A percentile compares a stretch with the other conserved stretches of the same genome.
Evolutionary conservation across 2,329 filamentous ascomycete genomes (phyloP).

Genomic region (Helminthosporium solani): DNA sequence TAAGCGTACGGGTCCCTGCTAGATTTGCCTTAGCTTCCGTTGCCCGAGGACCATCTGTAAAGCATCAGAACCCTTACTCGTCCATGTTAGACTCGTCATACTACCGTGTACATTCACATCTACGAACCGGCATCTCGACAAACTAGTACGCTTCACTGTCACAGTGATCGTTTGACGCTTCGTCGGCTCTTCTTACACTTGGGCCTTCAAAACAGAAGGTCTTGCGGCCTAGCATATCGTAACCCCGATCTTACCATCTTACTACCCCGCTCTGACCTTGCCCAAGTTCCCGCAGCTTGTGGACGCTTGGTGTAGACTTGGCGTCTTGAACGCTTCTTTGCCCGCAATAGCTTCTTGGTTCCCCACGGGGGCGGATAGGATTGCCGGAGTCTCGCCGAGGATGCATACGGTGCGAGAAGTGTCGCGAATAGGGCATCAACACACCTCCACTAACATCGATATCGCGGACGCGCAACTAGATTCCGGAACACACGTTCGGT

Average conservation of each 20-base stretch:
- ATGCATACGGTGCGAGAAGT: background rate
- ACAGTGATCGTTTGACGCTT: background rate
- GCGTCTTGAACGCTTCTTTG: conserved; percentile 1
- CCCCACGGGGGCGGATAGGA: too few species aligned
- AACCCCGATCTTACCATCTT: background rate
- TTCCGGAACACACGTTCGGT: too few species aligned
- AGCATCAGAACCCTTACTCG: background rate
- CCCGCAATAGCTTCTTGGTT: background rate
- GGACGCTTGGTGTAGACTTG: conserved; percentile 7
- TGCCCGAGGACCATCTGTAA: background rate
- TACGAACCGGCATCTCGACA: too few species aligned
- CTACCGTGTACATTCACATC: too few species aligned
- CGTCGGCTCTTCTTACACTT: background rate
- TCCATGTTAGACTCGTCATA: too few species aligned
- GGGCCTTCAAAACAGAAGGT: background rate
- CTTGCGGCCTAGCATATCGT: background rate
- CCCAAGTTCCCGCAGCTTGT: conserved; percentile 3
- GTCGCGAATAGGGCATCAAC: too few species aligned
- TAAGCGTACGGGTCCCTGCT: background rate
- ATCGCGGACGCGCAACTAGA: too few species aligned
- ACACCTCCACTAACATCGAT: too few species aligned
- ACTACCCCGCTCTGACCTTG: conserved; percentile 1
- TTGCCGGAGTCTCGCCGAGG: background rate
- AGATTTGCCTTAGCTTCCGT: background rate
- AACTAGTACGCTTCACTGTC: background rate